phyloP scores from a whole-genome alignment of 2,329 filamentous ascomycete genomes.

The Trichoderma polysporum region DNA sequence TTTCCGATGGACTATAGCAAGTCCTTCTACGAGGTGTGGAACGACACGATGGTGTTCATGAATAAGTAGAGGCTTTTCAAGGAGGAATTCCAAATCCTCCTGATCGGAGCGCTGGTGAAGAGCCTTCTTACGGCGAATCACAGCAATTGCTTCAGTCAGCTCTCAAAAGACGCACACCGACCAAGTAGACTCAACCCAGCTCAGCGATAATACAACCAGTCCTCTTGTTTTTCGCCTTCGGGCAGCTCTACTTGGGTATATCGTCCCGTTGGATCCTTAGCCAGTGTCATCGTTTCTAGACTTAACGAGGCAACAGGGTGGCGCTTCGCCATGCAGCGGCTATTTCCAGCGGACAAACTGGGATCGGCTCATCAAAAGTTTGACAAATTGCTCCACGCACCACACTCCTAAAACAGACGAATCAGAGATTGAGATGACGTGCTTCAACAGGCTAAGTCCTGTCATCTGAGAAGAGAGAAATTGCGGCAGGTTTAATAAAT shows the following conservation, averaged over 20 bases:
- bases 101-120: too few relatives aligned
- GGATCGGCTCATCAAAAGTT: background rate
- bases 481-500: too few relatives aligned
- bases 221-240: too few relatives aligned
- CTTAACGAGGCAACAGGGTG: too few relatives aligned
- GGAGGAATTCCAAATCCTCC: background rate
- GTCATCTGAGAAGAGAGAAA: background rate
- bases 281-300: too few relatives aligned
- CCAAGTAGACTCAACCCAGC: too few relatives aligned
- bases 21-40: slow-evolving; percentile 28
- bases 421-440: background rate
- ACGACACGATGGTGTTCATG: slow-evolving; percentile 26
- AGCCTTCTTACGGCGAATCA: too few relatives aligned
- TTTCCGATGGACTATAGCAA: slow-evolving; percentile 29
- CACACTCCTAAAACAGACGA: background rate
- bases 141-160: too few relatives aligned
- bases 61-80: slow-evolving; percentile 8
- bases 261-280: too few relatives aligned
- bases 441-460: slow-evolving; percentile 24
- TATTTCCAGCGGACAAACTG: background rate
- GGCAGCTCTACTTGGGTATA: too few relatives aligned
- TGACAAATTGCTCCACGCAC: background rate
- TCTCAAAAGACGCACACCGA: too few relatives aligned
- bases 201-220: too few relatives aligned
- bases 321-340: background rate